Evolutionary conservation across 1,139 yeast species (phyloP), one percentile per base, ranked within the genome.

Genomic region (Sugiyamaella castrensis): DNA sequence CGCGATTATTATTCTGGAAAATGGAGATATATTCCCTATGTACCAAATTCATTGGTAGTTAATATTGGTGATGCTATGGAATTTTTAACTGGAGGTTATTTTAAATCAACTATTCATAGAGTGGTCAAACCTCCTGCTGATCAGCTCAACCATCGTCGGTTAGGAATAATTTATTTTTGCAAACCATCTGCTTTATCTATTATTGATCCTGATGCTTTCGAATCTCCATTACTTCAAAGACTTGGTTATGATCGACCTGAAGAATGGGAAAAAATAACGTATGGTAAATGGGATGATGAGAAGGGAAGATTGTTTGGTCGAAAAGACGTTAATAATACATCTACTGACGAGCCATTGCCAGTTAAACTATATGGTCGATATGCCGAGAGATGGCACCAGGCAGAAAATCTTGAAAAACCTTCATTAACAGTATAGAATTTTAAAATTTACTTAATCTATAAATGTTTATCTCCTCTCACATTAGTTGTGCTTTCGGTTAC

Each of bases 51-150:
- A 1, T 65, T 76, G 31, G 70, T 77, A 46, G 80, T 76, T 8
- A 76, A 76, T 53, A 65, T 76, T 46, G 80, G 79, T 8, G 80
- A 76, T 59, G 73, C 75, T 0, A 57, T 76, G 58, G 78, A 75
- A 56, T 74, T 75, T 50, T 62, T 75, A 38, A 72, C 77, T 29
- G 80, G 79, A 3, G 77, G 78, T 0, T 73, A 71, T 45, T 76
- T 75, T 64, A 74, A 73, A 52, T 73, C 77, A 12, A 70, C 75
- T 7, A 63, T 76, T 42, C 80, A 76, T 51, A 58, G 80, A 49
- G 79, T 75, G 11, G 67, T 72, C 16, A 69, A 71, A 30, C 79
- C 80, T 2, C 80, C 79, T 1, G 60, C 53, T 1, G 76, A 74
- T 45, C 80, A 76, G 57, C 60, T 60, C 28, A 50, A 55, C 2